These are phyloP conservation scores for Sugiyamaella chiloensis DNA, from an alignment of 805 yeast genomes.

Conservation along the genomic window DNA sequence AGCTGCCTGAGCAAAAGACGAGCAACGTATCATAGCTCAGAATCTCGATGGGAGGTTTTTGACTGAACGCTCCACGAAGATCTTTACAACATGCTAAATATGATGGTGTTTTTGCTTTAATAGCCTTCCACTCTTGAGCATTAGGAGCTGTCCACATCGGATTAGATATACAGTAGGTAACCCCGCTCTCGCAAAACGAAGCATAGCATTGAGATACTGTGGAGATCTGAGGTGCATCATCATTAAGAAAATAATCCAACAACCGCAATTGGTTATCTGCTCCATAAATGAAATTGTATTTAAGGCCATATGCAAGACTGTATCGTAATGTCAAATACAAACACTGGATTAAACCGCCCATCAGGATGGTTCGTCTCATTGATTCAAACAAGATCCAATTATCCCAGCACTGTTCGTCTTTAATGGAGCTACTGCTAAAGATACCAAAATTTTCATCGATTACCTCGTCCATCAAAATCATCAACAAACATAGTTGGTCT, in stretches of 20 bases:
- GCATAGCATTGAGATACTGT: background rate
- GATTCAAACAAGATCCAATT: background rate
- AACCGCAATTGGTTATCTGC: background rate
- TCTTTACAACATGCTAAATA: background rate
- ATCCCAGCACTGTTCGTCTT: background rate
- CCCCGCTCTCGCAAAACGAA: background rate
- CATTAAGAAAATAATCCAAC: conserved; percentile 5
- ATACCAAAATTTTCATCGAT: background rate
- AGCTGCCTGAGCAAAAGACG: background rate
- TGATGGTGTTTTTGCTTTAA: background rate
- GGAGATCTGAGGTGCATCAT: background rate
- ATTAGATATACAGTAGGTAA: background rate
- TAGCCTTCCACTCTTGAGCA: background rate
- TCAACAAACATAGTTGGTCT: background rate
- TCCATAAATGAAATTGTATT: background rate
- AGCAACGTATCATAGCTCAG: background rate
- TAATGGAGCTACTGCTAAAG: background rate
- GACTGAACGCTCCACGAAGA: background rate
- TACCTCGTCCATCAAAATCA: background rate
- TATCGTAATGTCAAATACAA: background rate
- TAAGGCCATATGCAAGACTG: background rate
- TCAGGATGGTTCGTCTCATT: background rate
- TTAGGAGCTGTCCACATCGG: background rate
- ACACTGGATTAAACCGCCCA: background rate
- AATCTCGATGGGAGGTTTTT: background rate